A percentile compares a stretch with the other conserved stretches of the same genome.
phyloP scores from a whole-genome alignment of 306 rosid genomes.

The Cucumis cinereus region DNA sequence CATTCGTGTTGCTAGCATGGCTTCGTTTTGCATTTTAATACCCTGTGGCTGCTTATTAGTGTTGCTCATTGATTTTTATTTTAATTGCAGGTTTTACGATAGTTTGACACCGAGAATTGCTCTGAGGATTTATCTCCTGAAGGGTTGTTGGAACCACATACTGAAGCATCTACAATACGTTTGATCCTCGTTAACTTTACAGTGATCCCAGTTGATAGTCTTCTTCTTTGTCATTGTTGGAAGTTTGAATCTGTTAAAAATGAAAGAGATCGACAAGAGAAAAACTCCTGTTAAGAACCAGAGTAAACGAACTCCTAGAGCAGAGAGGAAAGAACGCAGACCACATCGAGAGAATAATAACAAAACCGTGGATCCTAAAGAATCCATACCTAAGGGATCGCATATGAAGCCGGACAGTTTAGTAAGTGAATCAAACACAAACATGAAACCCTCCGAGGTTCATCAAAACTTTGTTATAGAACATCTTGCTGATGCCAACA shows the following conservation, averaged over 20 bases:
- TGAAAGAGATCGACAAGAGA: slow-evolving; percentile 71
- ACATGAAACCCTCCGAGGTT: slow-evolving; percentile 33
- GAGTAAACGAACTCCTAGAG: slow-evolving; percentile 43
- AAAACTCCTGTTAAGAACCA: slow-evolving; percentile 38
- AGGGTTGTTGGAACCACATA: neutral
- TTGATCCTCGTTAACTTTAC: neutral
- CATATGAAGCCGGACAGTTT: slow-evolving; percentile 21
- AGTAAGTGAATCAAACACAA: slow-evolving; percentile 40
- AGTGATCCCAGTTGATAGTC: neutral
- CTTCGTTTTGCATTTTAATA: neutral
- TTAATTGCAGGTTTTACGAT: neutral
- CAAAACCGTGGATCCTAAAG: slow-evolving; percentile 43
- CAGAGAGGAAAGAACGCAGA: slow-evolving; percentile 39
- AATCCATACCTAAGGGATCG: slow-evolving; percentile 27
- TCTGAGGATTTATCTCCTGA: neutral
- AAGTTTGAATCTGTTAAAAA: slow-evolving; percentile 11
- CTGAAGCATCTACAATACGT: neutral
- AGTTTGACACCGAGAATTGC: neutral
- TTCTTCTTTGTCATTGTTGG: neutral
- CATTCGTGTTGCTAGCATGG: neutral
- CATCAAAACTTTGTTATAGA: slow-evolving; percentile 22
- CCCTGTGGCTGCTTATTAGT: neutral
- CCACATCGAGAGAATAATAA: slow-evolving; percentile 32
- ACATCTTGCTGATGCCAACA: slow-evolving; percentile 60
- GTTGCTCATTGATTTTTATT: neutral